Conservation (phyloP, 768 basidiomycete species). For the Leccinum sublutescens region DNA sequence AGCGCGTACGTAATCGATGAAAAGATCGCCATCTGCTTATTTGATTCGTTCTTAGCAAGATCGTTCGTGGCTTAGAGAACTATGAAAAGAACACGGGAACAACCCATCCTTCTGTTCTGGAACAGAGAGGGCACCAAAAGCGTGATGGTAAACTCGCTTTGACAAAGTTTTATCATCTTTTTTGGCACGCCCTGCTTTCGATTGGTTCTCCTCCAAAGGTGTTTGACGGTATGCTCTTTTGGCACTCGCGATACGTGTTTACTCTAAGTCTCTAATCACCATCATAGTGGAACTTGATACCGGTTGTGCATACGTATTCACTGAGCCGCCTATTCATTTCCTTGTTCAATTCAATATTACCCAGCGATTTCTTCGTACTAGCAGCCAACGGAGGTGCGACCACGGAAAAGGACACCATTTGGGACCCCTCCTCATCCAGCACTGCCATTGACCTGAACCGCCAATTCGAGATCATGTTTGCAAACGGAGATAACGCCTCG, state of each 20-base stretch:
- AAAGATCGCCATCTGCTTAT: background rate
- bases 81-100: background rate
- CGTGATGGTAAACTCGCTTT: background rate
- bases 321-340: background rate
- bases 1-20: background rate
- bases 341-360: background rate
- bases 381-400: background rate
- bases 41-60: background rate
- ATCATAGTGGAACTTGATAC: background rate
- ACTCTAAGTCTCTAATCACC: background rate
- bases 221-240: background rate
- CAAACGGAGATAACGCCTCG: background rate
- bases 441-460: background rate
- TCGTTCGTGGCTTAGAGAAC: background rate
- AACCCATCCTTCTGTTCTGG: background rate
- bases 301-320: background rate
- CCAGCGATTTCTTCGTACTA: background rate
- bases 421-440: background rate
- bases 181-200: background rate
- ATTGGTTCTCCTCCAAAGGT: background rate
- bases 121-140: background rate
- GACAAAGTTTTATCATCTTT: background rate
- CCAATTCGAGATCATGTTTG: background rate
- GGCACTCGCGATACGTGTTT: background rate
- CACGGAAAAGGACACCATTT: background rate